Conservation (phyloP, 768 basidiomycete genomes). For the Mycena indigotica region DNA sequence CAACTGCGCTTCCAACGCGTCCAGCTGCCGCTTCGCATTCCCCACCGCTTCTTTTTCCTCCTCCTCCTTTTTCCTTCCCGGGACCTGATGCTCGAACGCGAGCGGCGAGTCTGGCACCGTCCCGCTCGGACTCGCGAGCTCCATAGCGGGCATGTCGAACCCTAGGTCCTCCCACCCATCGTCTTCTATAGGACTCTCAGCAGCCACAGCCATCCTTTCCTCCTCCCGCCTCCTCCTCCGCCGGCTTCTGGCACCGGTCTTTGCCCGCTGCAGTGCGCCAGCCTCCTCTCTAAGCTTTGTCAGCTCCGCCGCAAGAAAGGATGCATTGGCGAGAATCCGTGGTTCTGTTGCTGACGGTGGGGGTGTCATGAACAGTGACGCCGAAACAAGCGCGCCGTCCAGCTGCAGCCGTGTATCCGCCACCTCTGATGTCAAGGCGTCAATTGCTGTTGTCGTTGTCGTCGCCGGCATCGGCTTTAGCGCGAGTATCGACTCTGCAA, state of each 20-base stretch:
- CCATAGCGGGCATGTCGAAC: background rate
- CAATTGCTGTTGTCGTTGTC: background rate
- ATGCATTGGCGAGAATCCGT: slow-evolving; percentile 1
- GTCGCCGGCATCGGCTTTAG: background rate
- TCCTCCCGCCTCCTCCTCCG: background rate
- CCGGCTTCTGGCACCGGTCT: background rate
- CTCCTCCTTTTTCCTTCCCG: background rate
- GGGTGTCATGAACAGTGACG: background rate
- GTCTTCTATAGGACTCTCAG: background rate
- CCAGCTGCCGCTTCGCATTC: slow-evolving; percentile 14
- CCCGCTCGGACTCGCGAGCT: background rate
- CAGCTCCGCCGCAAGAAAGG: slow-evolving; percentile 1
- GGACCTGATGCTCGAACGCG: background rate
- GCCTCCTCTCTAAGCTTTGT: slow-evolving; percentile 7
- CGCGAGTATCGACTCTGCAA: background rate
- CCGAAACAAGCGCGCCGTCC: background rate
- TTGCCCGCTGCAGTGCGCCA: background rate
- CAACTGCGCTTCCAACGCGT: slow-evolving; percentile 5
- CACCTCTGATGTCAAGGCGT: background rate
- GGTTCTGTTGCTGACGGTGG: background rate
- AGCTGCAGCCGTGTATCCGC: background rate
- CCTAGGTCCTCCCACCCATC: slow-evolving; percentile 11
- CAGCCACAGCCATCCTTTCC: background rate
- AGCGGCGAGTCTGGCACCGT: background rate
- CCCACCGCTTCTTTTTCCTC: background rate